Base-by-base conservation (phyloP, 2,329 filamentous ascomycete species). In the Aureobasidium sp. region DNA sequence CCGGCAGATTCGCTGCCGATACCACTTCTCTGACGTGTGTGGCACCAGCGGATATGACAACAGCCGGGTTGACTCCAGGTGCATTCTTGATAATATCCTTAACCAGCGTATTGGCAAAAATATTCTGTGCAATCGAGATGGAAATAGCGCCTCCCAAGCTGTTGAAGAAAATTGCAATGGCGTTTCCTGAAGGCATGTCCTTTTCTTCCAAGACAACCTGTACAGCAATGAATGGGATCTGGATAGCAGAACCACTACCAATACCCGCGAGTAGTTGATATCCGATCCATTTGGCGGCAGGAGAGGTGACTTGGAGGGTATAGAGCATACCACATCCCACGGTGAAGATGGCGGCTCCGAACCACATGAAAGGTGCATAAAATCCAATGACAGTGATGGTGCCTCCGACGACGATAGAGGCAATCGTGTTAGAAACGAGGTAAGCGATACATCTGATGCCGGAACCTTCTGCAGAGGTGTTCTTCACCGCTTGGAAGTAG, bases 91-190 rank as follows among this genome's bases (percentile, higher is more conserved):
- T 73, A 3, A 90, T 75, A 39, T 81, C 77, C 3, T 77, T 71
- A 49, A 84, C 74, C 21, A 90, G 75, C 0, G 80, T 82, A 67
- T 88, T 88, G 89, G 49, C 62, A 63, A 75, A 74, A 16, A 73
- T 69, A 9, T 68, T 69, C 10, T 74, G 59, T 9, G 65, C 68
- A 48, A 72, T 45, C 30, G 66, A 67, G 44, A 75, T 65, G 58
- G 68, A 71, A 2, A 75, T 32, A 1, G 72, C 66, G 25, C 68
- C 72, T 29, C 68, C 69, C 36, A 75, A 65, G n/a, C 64, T 66
- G 60, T 72, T 68, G 45, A 58, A 62, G 63, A 74, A 73, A 16
- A 72, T 66, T 14, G 73, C 42, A 13, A 72, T 62, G 1, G 71
- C 65, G 49, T 69, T 72, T 36, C 66, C 71, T 9, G 68, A 63